Evolutionary conservation across 2,329 filamentous ascomycete species (phyloP).

Genomic region (Cladophialophora yegresii): DNA sequence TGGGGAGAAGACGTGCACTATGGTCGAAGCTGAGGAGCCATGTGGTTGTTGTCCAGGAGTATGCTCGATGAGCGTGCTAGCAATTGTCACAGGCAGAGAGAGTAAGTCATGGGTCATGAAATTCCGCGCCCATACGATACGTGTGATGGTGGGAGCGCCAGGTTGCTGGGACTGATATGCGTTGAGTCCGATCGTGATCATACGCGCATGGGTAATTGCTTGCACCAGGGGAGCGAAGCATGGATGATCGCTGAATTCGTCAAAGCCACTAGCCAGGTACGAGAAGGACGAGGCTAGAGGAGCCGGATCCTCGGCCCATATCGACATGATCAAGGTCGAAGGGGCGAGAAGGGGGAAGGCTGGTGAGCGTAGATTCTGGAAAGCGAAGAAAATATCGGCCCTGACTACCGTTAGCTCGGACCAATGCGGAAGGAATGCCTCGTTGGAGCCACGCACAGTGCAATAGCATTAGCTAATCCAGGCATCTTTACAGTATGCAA

Average conservation of each 20-base stretch:
- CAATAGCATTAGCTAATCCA: constrained; percentile 22
- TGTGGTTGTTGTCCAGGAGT: not conserved
- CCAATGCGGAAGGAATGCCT: not conserved
- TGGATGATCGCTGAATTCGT: not conserved
- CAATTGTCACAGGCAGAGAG: not conserved
- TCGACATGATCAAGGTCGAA: constrained; percentile 19
- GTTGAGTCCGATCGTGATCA: constrained; percentile 18
- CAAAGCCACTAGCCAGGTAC: constrained; percentile 5
- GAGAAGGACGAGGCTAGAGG: not conserved
- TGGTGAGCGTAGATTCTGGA: constrained; percentile 8
- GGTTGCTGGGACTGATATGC: not conserved
- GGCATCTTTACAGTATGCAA: constrained; percentile 20
- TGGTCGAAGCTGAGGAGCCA: not conserved
- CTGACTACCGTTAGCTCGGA: not conserved
- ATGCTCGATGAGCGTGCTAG: not conserved
- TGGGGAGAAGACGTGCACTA: not conserved
- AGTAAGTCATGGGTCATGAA: constrained; percentile 18
- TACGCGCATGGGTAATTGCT: constrained; percentile 3
- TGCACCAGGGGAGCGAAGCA: constrained; percentile 2
- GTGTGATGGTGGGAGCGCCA: constrained; percentile 11
- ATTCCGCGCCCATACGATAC: constrained; percentile 19
- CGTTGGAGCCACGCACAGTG: constrained; percentile 15
- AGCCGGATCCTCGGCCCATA: not conserved
- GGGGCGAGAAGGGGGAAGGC: constrained; percentile 17
- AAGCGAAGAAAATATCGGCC: constrained; percentile 20